Conservation (phyloP, 2,329 filamentous ascomycete genomes). For the Aspergillus sp. region DNA sequence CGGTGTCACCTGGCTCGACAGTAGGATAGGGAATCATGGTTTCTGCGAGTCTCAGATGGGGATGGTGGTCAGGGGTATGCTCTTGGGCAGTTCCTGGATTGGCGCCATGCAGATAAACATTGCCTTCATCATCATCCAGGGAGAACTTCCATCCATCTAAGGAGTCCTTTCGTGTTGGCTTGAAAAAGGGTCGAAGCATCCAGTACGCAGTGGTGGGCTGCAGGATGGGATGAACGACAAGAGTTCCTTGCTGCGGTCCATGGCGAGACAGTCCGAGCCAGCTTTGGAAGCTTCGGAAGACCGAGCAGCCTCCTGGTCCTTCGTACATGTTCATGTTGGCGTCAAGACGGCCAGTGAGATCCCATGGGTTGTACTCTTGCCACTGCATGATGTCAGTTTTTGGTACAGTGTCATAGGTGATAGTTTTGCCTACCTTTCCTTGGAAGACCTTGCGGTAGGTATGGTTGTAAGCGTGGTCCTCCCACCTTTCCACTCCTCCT, state of each 20-base stretch:
- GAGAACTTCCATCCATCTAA: conserved; percentile 4
- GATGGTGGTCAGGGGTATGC: conserved; percentile 3
- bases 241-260: conserved; percentile 65
- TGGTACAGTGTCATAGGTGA: conserved; percentile 55
- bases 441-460: conserved; percentile 13
- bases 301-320: conserved; percentile 69
- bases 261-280: conserved; percentile 68
- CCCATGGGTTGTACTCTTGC: conserved; percentile 75
- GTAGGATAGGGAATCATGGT: conserved; percentile 4
- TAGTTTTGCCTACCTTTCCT: conserved; percentile 57
- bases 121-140: conserved; percentile 1
- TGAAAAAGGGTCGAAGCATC: conserved; percentile 75
- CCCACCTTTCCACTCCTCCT: conserved; percentile 68
- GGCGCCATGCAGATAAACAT: conserved; percentile 4
- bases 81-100: conserved; percentile 6
- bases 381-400: conserved; percentile 38
- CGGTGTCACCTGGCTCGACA: conserved; percentile 5
- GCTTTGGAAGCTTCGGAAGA: conserved; percentile 80
- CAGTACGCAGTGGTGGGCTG: conserved; percentile 68
- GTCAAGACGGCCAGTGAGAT: conserved; percentile 59
- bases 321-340: conserved; percentile 68
- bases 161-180: conserved; percentile 29
- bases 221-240: conserved; percentile 71
- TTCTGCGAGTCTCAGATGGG: conserved; percentile 3
- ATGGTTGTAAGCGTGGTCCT: conserved; percentile 56